phyloP scores from a whole-genome alignment of 495 filamentous ascomycete genomes.

The Aspergillus nidulans region DNA sequence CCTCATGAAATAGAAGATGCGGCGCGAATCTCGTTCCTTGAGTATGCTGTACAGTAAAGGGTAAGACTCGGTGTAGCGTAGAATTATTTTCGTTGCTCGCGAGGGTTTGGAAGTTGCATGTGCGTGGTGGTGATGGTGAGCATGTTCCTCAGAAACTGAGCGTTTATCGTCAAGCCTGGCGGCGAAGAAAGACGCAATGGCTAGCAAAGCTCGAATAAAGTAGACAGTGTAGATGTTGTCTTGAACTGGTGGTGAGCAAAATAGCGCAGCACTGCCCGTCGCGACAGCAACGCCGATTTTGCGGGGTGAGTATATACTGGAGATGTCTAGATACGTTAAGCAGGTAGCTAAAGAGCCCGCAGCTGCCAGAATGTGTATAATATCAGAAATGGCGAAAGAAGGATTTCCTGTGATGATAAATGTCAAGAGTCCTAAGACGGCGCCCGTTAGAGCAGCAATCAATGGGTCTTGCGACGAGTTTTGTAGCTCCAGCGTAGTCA shows the following conservation, averaged over 20 bases:
- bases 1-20: conserved; percentile 97
- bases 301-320: conserved; percentile 25
- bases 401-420: conserved; percentile 21
- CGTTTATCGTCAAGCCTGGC: conserved; percentile 35
- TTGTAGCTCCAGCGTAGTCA: conserved; percentile 2
- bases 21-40: conserved; percentile 84
- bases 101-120: conserved; percentile 40
- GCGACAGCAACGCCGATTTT: conserved; percentile 35
- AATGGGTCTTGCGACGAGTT: conserved; percentile 25
- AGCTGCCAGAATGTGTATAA: conserved; percentile 23
- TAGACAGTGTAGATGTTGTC: conserved; percentile 29
- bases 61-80: conserved; percentile 60
- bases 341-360: conserved; percentile 29
- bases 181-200: conserved; percentile 32
- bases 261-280: conserved; percentile 27
- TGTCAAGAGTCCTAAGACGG: conserved; percentile 18
- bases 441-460: conserved; percentile 27
- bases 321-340: conserved; percentile 23
- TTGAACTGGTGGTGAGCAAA: conserved; percentile 34
- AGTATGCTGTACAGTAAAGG: conserved; percentile 81
- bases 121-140: conserved; percentile 43
- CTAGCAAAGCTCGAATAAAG: conserved; percentile 27
- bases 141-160: conserved; percentile 24
- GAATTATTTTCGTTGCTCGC: conserved; percentile 58
- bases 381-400: conserved; percentile 20